Conservation (phyloP, 345 rosid genomes). For the Firmiana major region DNA sequence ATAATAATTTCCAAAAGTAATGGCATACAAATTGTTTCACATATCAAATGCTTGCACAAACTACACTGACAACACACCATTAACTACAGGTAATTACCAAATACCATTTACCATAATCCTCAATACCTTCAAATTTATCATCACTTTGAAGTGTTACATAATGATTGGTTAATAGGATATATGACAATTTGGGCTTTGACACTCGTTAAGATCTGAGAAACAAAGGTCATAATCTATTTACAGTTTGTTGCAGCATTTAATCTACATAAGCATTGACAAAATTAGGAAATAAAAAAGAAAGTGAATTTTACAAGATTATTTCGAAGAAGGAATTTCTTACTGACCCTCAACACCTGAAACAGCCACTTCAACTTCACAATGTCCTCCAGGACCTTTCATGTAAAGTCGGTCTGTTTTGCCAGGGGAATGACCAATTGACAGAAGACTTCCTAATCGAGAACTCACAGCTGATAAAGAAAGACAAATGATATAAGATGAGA, state of each 20-base stretch:
- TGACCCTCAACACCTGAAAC: constrained; percentile 86
- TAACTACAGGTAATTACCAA: neutral
- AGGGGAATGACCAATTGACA: constrained; percentile 62
- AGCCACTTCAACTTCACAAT: constrained; percentile 96
- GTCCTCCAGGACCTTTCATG: constrained; percentile 99
- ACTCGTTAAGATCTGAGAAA: neutral
- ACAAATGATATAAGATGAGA: neutral
- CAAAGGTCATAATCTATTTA: neutral
- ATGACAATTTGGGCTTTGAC: neutral
- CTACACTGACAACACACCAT: neutral
- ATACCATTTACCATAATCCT: neutral
- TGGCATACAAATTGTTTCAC: neutral
- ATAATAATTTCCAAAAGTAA: neutral
- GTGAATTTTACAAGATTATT: neutral
- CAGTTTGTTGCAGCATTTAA: neutral
- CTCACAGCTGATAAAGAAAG: constrained; percentile 53
- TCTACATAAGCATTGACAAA: neutral
- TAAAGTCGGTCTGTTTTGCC: constrained; percentile 81
- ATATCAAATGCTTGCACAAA: neutral
- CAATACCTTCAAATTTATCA: neutral
- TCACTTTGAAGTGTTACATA: constrained; percentile 1
- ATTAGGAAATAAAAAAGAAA: neutral
- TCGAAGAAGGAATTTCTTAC: constrained; percentile 1
- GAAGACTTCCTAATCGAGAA: constrained; percentile 77
- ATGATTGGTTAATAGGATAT: neutral